These are phyloP conservation scores for Streptanthus diversifolius DNA, from an alignment of 345 rosid genomes.

Conservation along the genomic window DNA sequence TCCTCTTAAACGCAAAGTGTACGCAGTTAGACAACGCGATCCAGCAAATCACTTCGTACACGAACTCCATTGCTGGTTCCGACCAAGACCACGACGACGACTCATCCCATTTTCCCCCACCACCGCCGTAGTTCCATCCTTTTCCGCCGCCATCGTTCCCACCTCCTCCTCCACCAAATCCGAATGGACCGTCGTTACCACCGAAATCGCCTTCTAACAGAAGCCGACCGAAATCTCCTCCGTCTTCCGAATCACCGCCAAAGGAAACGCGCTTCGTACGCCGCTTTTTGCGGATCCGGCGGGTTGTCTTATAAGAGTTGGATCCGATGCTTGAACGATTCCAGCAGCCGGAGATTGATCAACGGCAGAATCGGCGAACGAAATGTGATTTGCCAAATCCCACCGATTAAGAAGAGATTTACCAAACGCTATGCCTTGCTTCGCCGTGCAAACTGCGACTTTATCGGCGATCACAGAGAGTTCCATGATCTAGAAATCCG, in stretches of 20 bases:
- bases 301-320: constrained; percentile 36
- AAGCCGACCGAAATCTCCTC: constrained; percentile 43
- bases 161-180: constrained; percentile 46
- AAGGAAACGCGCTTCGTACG: constrained; percentile 50
- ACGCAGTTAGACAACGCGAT: constrained; percentile 81
- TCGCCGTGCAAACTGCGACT: constrained; percentile 38
- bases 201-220: constrained; percentile 45
- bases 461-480: constrained; percentile 50
- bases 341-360: constrained; percentile 36
- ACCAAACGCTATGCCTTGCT: constrained; percentile 55
- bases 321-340: constrained; percentile 36
- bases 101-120: constrained; percentile 61
- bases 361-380: constrained; percentile 31
- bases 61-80: constrained; percentile 57
- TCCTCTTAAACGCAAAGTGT: constrained; percentile 81
- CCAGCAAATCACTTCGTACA: constrained; percentile 95
- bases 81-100: constrained; percentile 54
- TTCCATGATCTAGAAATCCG: constrained; percentile 41
- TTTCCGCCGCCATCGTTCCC: constrained; percentile 52
- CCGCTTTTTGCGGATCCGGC: constrained; percentile 57
- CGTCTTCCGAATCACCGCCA: constrained; percentile 47
- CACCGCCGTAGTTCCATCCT: constrained; percentile 67
- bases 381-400: constrained; percentile 31
- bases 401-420: constrained; percentile 41
- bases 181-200: constrained; percentile 41